Percentiles rank a stretch among this genome's conserved stretches.
These are phyloP conservation scores for Huiozyma sinensis DNA, from an alignment of 805 yeast genomes.

Conservation along the genomic window DNA sequence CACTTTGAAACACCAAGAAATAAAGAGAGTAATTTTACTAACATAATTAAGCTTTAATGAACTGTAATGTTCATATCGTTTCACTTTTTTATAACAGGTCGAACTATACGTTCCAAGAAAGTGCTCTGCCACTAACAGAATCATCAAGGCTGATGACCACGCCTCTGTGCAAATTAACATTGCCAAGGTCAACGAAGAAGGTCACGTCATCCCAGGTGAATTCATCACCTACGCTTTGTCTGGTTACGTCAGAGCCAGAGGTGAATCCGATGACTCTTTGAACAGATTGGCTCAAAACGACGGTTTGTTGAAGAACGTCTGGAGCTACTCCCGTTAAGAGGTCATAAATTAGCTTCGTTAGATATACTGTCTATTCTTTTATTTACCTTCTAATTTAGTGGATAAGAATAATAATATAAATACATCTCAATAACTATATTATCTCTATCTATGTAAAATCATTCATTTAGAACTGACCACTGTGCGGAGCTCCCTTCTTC, in stretches of 20 bases:
- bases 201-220: conserved; percentile 85
- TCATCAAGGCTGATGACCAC: conserved; percentile 99
- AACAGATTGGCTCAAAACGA: conserved; percentile 99
- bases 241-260: conserved; percentile 97
- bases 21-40: not conserved
- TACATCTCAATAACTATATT: too few relatives aligned
- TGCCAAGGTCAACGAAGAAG: conserved; percentile 95
- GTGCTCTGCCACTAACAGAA: conserved; percentile 99
- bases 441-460: too few relatives aligned
- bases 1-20: not conserved
- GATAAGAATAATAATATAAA: too few relatives aligned
- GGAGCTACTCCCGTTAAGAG: conserved; percentile 83
- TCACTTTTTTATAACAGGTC: conserved; percentile 43
- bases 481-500: too few relatives aligned
- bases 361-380: too few relatives aligned
- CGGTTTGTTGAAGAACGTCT: conserved; percentile 93
- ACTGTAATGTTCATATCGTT: not conserved
- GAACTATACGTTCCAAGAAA: conserved; percentile 99
- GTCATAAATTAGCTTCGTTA: too few relatives aligned
- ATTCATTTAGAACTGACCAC: too few relatives aligned
- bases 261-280: conserved; percentile 98
- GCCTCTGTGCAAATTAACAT: conserved; percentile 98
- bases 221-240: conserved; percentile 91
- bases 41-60: not conserved
- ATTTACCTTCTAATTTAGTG: too few relatives aligned